Evolutionary conservation across 352 stramenopile genomes (phyloP), one percentile per base, ranked within the genome.

Genomic region (Phytopythium oedochilum): DNA sequence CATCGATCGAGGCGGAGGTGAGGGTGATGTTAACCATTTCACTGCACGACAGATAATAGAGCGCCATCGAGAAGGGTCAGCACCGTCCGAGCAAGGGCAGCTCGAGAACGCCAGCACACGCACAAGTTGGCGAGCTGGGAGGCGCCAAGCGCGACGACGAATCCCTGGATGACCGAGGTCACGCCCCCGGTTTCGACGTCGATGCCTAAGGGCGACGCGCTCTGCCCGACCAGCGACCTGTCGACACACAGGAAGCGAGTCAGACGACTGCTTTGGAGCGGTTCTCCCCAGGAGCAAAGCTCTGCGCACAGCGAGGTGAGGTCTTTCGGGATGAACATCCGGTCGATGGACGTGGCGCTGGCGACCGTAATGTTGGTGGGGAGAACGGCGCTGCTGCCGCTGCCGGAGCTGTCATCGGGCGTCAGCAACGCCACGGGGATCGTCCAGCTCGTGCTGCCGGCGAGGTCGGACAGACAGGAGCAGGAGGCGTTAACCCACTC

Each of bases 11-110:
- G 26, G 29, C 39, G 31, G 31, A 35, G 11, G 48, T 20, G 14
- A 58, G 31, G 31, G 32, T 49, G 31, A 58, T 51, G 39, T 58
- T 58, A n/a, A 50, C 20, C 20, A 58, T 50, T 17, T 50, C 52
- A 22, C 52, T 58, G 39, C 22, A 2, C 18, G n/a, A 5, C 17
- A 26, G 15, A 53, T 7, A 42, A 31, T 18, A 4, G 28, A 39
- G n/a, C n/a, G n/a, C n/a, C 6, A 39, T 29, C 8, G 9, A 18
- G 5, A 35, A 23, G 1, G 14, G 32, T 43, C 25, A 23, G 25
- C 6, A 17, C 3, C 20, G 23, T 7, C 15, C 6, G 11, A 15
- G 5, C 10, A 2, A 40, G 23, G 14, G 2, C 20, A 3, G 20
- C 0, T 3, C 5, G 25, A 11, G 6, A 18, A 10, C 2, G 35